Evolutionary conservation across 345 rosid species (phyloP).

Genomic region (Erodium maritimum): DNA sequence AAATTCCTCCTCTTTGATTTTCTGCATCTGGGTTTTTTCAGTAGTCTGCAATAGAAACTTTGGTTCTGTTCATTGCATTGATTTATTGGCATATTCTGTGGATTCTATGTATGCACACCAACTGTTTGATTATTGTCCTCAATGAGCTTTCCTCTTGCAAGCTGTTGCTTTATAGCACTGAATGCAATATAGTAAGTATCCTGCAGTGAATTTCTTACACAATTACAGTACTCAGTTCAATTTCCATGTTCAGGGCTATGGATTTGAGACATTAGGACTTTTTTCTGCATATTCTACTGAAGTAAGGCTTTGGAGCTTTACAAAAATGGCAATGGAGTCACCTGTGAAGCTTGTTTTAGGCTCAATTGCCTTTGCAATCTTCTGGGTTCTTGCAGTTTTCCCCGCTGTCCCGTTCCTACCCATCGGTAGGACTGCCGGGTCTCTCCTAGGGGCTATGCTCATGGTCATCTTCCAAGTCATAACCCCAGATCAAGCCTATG

Average conservation of each 20-base stretch:
- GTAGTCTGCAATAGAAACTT: too few species aligned
- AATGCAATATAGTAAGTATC: too few species aligned
- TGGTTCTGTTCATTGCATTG: too few species aligned
- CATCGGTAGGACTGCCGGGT: conserved; percentile 83
- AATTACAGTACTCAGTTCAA: too few species aligned
- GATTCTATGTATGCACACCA: too few species aligned
- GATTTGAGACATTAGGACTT: background rate
- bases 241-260: background rate
- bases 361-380: conserved; percentile 49
- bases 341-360: conserved; percentile 43
- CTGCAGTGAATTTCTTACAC: too few species aligned
- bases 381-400: conserved; percentile 83
- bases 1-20: too few species aligned
- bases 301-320: background rate
- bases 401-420: conserved; percentile 70
- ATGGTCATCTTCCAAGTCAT: conserved; percentile 71
- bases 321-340: conserved; percentile 52
- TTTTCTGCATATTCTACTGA: background rate
- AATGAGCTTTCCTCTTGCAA: too few species aligned
- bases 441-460: conserved; percentile 70
- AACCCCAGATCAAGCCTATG: conserved; percentile 64
- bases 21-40: too few species aligned
- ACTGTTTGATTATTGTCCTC: too few species aligned
- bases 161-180: too few species aligned
- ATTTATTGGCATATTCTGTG: too few species aligned